Base-by-base conservation (phyloP, 805 yeast species). In the Wickerhamiella bombiphila region DNA sequence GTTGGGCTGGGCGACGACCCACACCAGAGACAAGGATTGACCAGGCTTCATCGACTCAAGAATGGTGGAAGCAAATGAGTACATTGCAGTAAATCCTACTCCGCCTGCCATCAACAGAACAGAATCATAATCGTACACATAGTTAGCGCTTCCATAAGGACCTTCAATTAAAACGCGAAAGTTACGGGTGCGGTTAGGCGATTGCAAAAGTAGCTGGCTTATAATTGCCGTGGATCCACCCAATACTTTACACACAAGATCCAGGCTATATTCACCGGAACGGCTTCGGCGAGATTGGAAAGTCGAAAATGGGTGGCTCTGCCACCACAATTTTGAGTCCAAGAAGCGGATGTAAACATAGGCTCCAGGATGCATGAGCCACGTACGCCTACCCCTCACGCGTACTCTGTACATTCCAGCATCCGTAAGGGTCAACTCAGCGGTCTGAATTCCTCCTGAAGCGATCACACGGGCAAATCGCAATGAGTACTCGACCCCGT, bases 261-360 rank as follows among this genome's bases (percentile, higher is more conserved):
- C 65, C 42, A 66, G 60, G 55, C 35, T 62, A 56, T 24, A 55
- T 59, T 17, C 58, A 52, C 9, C 53, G 52, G 1, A 64, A 48
- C 36, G 47, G 39, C 32, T 64, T 57, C 31, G 63, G 55, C 36
- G 37, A 5, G 36, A 19, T 22, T 46, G 51, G 37, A 47, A 52
- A 3, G 56, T 40, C 4, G 85, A 74, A 55, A 80, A 78, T 2
- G 88, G 88, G 52, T 79, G 85, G 4, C 76, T 69, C 51, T 79
- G 82, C 76, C 78, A 77, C 54, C 76, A 71, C 26, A 66, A 59
- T 4, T 59, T 52, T 18, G 66, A 61, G 36, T 70, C 62, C 39
- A 75, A 46, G 35, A 75, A 61, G 52, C 74, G 66, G 25, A 80
- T 55, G 51, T 64, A 78, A 1, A 67, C 73, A 52, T 59, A 72